Evolutionary conservation across 2,329 filamentous ascomycete genomes (phyloP).

Genomic region (Blastomyces percursus): DNA sequence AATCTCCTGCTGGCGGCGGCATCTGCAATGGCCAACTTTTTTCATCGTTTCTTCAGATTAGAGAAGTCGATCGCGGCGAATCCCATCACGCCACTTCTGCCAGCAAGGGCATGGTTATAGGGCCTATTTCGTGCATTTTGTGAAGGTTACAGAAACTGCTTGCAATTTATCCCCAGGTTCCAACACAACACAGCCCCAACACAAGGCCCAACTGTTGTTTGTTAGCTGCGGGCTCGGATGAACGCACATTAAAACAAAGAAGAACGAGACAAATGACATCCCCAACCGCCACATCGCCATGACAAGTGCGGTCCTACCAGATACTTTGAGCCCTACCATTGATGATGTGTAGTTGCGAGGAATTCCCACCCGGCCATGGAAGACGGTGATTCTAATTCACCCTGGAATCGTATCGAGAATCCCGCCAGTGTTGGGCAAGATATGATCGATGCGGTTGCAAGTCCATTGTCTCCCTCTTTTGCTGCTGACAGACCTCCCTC

Average conservation of each 20-base stretch:
- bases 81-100: background rate
- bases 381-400: conserved; percentile 10
- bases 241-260: background rate
- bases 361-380: conserved; percentile 10
- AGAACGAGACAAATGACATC: background rate
- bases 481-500: background rate
- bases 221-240: background rate
- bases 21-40: background rate
- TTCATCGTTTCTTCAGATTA: background rate
- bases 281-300: background rate
- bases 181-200: background rate
- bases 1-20: background rate
- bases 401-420: conserved; percentile 9
- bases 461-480: background rate
- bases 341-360: conserved; percentile 10
- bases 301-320: background rate
- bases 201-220: background rate
- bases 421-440: conserved; percentile 3
- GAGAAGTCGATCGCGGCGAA: background rate
- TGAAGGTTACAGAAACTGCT: background rate
- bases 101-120: background rate
- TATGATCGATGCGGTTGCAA: background rate
- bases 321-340: background rate
- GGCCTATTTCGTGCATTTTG: background rate
- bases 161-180: background rate